A percentile compares a stretch with the other conserved stretches of the same genome.
Evolutionary conservation across 2,329 filamentous ascomycete genomes (phyloP).

Genomic region (Penicillium crustosum): DNA sequence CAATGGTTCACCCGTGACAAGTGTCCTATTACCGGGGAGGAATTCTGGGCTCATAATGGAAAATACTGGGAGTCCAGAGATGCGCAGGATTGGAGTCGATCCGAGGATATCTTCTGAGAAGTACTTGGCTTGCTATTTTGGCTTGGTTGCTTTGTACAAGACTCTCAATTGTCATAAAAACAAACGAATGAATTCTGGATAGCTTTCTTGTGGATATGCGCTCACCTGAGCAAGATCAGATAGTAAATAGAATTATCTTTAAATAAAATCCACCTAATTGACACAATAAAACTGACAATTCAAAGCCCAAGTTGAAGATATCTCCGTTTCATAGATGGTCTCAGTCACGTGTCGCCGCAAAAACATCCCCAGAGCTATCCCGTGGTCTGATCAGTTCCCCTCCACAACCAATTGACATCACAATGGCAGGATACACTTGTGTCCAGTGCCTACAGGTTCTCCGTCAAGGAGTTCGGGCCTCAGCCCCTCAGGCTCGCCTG

Average conservation of each 20-base stretch:
- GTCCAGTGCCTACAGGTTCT: slow-evolving; percentile 41
- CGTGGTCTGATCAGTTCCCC: slow-evolving; percentile 7
- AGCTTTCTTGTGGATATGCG: not conserved
- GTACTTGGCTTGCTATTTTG: not conserved
- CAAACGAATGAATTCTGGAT: slow-evolving; percentile 9
- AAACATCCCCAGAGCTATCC: slow-evolving; percentile 10
- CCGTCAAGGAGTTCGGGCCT: slow-evolving; percentile 29
- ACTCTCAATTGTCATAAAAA: slow-evolving; percentile 14
- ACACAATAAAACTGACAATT: not conserved
- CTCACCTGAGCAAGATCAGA: not conserved
- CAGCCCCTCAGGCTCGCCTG: slow-evolving; percentile 23
- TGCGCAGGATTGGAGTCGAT: slow-evolving; percentile 65
- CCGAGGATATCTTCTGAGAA: slow-evolving; percentile 69
- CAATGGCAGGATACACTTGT: slow-evolving; percentile 45
- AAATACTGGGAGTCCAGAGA: slow-evolving; percentile 78
- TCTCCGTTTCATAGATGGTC: not conserved
- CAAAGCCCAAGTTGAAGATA: not conserved
- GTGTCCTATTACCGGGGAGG: slow-evolving; percentile 79
- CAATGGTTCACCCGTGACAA: slow-evolving; percentile 77
- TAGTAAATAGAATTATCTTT: not conserved
- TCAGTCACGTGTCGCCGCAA: slow-evolving; percentile 20
- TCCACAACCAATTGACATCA: slow-evolving; percentile 18
- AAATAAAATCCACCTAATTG: not conserved
- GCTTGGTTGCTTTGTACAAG: slow-evolving; percentile 16
- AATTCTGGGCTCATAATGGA: slow-evolving; percentile 85